A percentile compares a stretch with the other conserved stretches of the same genome.
These are phyloP conservation scores for Coemansia sp. DNA, from an alignment of 192 early-diverging fungal genomes.

Conservation along the genomic window DNA sequence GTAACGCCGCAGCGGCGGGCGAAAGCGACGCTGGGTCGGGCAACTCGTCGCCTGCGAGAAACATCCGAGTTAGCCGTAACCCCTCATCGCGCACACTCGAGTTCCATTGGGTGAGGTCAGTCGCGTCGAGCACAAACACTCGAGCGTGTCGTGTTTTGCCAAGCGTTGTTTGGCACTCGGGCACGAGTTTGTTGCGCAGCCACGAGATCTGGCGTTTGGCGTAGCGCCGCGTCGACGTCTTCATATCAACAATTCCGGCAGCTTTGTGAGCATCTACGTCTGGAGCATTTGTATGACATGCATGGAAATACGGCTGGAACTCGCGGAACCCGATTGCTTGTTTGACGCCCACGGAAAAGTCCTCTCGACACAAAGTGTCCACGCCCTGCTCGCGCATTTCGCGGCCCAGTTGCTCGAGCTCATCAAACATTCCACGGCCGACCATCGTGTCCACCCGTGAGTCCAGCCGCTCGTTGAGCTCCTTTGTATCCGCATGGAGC, in stretches of 20 bases:
- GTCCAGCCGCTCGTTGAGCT: conserved; percentile 78
- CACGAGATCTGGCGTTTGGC: conserved; percentile 62
- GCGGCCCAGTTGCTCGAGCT: conserved; percentile 46
- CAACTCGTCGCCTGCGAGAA: conserved; percentile 8
- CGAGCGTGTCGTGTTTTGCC: conserved; percentile 31
- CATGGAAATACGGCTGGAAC: conserved; percentile 71
- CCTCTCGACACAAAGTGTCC: not conserved
- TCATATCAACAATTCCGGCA: conserved; percentile 79
- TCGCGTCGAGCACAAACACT: conserved; percentile 73
- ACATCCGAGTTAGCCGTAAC: conserved; percentile 56
- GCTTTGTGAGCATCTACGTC: conserved; percentile 42
- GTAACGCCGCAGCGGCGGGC: conserved; percentile 22
- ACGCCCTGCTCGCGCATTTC: conserved; percentile 12
- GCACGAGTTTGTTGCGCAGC: conserved; percentile 54
- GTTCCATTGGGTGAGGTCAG: conserved; percentile 60
- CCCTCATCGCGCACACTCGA: conserved; percentile 58
- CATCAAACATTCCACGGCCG: conserved; percentile 56
- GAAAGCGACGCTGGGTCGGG: conserved; percentile 24
- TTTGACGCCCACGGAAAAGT: conserved; percentile 21
- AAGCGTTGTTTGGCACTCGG: conserved; percentile 38
- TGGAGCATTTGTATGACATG: not conserved
- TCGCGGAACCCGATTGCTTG: conserved; percentile 81
- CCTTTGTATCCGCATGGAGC: conserved; percentile 72
- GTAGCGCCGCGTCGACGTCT: conserved; percentile 82
- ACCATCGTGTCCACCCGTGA: conserved; percentile 88